Conservation (phyloP, 331 rosid species). For the Malus hybrid region DNA sequence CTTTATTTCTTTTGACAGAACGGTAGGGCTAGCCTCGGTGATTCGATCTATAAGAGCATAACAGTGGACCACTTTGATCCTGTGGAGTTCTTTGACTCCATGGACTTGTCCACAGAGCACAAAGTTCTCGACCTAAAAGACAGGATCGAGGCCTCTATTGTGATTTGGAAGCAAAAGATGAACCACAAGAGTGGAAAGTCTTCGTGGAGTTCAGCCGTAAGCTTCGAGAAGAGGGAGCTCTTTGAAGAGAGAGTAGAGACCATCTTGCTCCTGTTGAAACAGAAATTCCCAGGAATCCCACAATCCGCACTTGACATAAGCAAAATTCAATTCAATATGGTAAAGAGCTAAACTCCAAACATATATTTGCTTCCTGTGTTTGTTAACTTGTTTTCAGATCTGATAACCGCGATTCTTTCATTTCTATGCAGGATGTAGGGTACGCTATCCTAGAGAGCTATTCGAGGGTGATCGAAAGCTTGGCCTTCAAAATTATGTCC, state of each 20-base stretch:
- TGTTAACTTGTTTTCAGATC: neutral
- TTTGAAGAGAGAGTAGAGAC: conserved; percentile 93
- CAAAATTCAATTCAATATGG: conserved; percentile 80
- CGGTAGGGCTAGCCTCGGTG: conserved; percentile 85
- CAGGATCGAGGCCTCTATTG: conserved; percentile 80
- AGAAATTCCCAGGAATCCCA: conserved; percentile 79
- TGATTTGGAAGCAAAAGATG: conserved; percentile 94
- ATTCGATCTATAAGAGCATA: conserved; percentile 57
- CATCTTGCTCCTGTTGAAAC: conserved; percentile 62
- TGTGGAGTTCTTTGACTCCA: conserved; percentile 32
- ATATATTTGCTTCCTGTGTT: neutral
- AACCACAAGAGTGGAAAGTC: conserved; percentile 66
- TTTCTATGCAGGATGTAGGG: conserved; percentile 72
- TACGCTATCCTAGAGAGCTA: conserved; percentile 88
- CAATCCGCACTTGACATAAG: conserved; percentile 88
- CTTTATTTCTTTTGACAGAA: conserved; percentile 32
- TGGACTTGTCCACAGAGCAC: conserved; percentile 57
- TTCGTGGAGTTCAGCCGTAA: conserved; percentile 77
- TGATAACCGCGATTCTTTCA: neutral
- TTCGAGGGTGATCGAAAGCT: conserved; percentile 90
- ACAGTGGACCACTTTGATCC: conserved; percentile 58
- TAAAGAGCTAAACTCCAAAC: conserved; percentile 10
- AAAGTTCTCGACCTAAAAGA: conserved; percentile 77
- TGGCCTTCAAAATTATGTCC: conserved; percentile 67
- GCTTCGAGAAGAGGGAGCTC: conserved; percentile 81